A percentile compares a stretch with the other conserved stretches of the same genome.
These are phyloP conservation scores for Trichoderma oligosporum DNA, from an alignment of 2,329 filamentous ascomycete species.

Conservation along the genomic window DNA sequence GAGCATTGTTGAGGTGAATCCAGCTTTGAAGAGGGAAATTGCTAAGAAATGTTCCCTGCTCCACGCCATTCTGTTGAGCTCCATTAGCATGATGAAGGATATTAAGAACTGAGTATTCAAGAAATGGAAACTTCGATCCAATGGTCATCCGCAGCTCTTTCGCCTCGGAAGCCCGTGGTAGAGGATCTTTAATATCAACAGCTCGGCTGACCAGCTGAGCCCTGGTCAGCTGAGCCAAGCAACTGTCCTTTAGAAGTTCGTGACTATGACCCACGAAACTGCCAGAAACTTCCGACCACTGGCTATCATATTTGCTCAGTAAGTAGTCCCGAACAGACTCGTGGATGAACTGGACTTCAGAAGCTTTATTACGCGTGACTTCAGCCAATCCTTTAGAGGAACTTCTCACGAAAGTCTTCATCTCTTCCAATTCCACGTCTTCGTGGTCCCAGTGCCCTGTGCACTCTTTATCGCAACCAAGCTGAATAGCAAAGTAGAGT, in stretches of 20 bases:
- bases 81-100: background rate
- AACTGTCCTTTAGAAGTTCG: background rate
- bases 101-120: background rate
- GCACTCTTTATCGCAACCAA: background rate
- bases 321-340: slow-evolving; percentile 49
- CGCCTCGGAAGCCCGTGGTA: background rate
- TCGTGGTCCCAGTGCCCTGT: background rate
- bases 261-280: background rate
- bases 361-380: slow-evolving; percentile 26
- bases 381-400: slow-evolving; percentile 47
- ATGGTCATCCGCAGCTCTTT: background rate
- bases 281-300: background rate
- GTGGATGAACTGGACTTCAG: slow-evolving; percentile 46
- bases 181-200: background rate
- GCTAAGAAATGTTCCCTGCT: background rate
- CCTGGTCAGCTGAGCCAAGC: background rate
- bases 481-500: slow-evolving; percentile 36
- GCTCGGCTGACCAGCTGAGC: background rate
- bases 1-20: background rate
- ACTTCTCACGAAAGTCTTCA: slow-evolving; percentile 32
- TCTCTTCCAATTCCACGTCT: slow-evolving; percentile 4
- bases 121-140: background rate
- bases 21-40: background rate
- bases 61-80: background rate
- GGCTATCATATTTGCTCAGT: slow-evolving; percentile 31